Conservation (phyloP, 2,329 filamentous ascomycete species). For the Apiospora sp. region DNA sequence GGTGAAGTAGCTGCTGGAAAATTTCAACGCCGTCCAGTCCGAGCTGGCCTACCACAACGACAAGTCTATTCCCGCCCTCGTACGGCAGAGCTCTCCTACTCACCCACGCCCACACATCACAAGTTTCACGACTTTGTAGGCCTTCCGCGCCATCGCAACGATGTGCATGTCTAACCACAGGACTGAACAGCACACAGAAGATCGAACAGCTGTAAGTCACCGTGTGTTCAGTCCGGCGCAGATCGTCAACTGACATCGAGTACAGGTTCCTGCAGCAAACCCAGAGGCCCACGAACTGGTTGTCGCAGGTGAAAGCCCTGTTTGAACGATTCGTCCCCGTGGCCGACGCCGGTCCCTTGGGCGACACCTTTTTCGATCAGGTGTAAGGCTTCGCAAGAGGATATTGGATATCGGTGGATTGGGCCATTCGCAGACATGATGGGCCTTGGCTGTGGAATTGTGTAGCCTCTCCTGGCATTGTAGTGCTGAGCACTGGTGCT, state of each 20-base stretch:
- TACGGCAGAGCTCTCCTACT: neutral
- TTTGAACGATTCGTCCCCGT: neutral
- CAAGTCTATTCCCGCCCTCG: neutral
- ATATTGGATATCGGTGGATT: neutral
- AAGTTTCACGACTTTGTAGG: constrained; percentile 10
- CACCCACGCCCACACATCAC: neutral
- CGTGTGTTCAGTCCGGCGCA: neutral
- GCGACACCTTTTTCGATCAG: neutral
- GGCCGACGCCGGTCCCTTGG: neutral
- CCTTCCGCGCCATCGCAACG: neutral
- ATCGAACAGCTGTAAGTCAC: constrained; percentile 7
- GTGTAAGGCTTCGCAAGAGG: neutral
- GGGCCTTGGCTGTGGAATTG: neutral
- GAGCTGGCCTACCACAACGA: constrained; percentile 3
- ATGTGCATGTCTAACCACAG: neutral
- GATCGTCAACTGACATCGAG: neutral
- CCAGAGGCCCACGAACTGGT: constrained; percentile 14
- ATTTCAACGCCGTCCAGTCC: neutral
- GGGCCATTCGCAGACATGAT: neutral
- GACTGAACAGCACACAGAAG: neutral
- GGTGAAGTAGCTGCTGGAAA: neutral
- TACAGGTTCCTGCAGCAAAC: constrained; percentile 21
- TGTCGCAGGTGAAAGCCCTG: constrained; percentile 22
- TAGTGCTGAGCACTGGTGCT: neutral
- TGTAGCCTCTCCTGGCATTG: neutral